Conservation (phyloP, 2,329 filamentous ascomycete genomes). For the Alternaria brassicae region DNA sequence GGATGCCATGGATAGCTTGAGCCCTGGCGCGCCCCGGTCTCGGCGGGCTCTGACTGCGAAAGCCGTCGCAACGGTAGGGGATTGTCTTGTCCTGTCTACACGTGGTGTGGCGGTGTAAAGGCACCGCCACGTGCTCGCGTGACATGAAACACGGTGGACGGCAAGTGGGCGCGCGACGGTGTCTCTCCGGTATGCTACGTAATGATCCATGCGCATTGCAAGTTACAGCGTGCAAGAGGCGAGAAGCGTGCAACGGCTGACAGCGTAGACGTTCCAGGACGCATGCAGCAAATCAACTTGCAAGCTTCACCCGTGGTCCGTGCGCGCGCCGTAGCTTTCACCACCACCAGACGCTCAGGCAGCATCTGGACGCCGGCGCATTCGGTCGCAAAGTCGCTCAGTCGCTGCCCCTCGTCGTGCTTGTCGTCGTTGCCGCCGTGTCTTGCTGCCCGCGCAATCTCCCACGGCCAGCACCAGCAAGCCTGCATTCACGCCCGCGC, state of each 20-base stretch:
- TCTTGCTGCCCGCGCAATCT: conserved; percentile 1
- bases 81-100: neutral
- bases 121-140: conserved; percentile 15
- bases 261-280: neutral
- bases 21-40: neutral
- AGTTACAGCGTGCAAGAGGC: conserved; percentile 2
- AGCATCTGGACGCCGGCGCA: conserved; percentile 11
- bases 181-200: neutral
- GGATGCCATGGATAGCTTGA: neutral
- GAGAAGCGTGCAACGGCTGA: conserved; percentile 10
- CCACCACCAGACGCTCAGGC: conserved; percentile 6
- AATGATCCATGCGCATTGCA: neutral
- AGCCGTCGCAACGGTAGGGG: neutral
- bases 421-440: neutral
- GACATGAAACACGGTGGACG: conserved; percentile 7
- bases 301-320: neutral
- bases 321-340: conserved; percentile 6
- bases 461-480: conserved; percentile 12
- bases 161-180: neutral
- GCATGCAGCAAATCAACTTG: conserved; percentile 14
- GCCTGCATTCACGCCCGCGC: too few relatives aligned
- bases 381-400: neutral
- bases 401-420: conserved; percentile 7
- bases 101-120: neutral
- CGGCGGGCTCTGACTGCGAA: neutral